Evolutionary conservation across 2,329 filamentous ascomycete species (phyloP).

Genomic region (Sclerotinia sclerotiorum): DNA sequence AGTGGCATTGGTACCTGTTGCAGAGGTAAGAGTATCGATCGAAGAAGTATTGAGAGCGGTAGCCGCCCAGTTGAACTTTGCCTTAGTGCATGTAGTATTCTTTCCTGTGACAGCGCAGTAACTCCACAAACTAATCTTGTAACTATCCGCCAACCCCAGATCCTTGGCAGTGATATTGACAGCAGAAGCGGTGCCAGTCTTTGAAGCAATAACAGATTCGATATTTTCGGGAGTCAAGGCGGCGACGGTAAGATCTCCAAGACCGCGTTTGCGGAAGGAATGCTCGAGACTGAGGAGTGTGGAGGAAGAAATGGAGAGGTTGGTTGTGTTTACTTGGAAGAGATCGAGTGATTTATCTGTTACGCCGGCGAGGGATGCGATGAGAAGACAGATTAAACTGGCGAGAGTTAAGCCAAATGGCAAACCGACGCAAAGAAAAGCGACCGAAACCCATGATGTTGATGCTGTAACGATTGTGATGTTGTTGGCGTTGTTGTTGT

Average conservation of each 20-base stretch:
- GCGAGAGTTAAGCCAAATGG: conserved; percentile 80
- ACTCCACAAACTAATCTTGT: conserved; percentile 81
- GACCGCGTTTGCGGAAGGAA: conserved; percentile 13
- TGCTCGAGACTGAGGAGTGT: conserved; percentile 32
- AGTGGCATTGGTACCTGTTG: conserved; percentile 52
- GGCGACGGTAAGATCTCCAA: conserved; percentile 32
- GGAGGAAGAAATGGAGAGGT: conserved; percentile 48
- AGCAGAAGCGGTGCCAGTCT: conserved; percentile 2
- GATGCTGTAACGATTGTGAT: conserved; percentile 20
- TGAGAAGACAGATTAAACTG: conserved; percentile 68
- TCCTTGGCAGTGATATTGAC: conserved; percentile 56
- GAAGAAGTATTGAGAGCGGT: conserved; percentile 66
- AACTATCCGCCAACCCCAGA: conserved; percentile 65
- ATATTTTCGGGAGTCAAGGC: conserved; percentile 44
- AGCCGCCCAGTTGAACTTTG: conserved; percentile 75
- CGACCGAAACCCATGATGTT: conserved; percentile 68
- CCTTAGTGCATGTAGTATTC: conserved; percentile 65
- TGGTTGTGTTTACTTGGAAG: conserved; percentile 60
- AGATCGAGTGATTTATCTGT: conserved; percentile 57
- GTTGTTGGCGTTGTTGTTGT: conserved; percentile 20
- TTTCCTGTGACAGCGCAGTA: conserved; percentile 65
- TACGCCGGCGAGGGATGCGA: conserved; percentile 57
- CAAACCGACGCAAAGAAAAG: conserved; percentile 78
- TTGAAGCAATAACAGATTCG: conserved; percentile 30
- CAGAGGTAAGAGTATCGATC: conserved; percentile 54